These are phyloP conservation scores for Pseudopediastrum boryanum DNA, from an alignment of 139 green algal genomes.

Conservation along the genomic window DNA sequence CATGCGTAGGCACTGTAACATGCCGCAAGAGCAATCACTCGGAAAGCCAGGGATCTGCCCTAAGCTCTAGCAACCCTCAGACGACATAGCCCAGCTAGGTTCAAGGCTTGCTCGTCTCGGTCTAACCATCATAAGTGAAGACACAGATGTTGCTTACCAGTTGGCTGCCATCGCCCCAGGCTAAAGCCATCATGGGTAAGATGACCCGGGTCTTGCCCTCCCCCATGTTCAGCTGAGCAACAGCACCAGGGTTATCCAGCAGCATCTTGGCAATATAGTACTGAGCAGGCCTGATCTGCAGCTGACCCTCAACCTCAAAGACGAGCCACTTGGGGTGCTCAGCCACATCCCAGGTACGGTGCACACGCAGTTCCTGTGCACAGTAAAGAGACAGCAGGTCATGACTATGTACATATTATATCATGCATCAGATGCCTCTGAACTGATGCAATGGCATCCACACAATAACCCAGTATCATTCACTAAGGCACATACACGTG, in stretches of 20 bases:
- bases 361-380: slow-evolving; percentile 51
- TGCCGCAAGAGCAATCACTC: no score
- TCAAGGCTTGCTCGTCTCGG: no score
- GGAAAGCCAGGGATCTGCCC: no score
- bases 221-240: slow-evolving; percentile 70
- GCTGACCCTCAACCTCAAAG: slow-evolving; percentile 63
- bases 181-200: slow-evolving; percentile 64
- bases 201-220: slow-evolving; percentile 77
- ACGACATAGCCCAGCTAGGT: no score
- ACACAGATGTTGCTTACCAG: slow-evolving; percentile 37
- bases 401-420: not conserved
- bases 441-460: no score
- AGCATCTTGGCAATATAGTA: slow-evolving; percentile 48
- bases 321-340: slow-evolving; percentile 58
- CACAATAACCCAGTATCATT: no score
- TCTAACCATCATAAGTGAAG: no score
- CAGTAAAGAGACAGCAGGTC: not conserved
- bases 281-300: slow-evolving; percentile 67
- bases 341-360: slow-evolving; percentile 43
- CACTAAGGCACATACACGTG: no score
- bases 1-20: no score
- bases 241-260: slow-evolving; percentile 28
- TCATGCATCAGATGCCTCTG: no score
- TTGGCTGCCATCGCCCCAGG: slow-evolving; percentile 36
- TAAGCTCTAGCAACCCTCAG: no score